Conservation (phyloP, 2,329 filamentous ascomycete genomes). For the Colletotrichum sp. region DNA sequence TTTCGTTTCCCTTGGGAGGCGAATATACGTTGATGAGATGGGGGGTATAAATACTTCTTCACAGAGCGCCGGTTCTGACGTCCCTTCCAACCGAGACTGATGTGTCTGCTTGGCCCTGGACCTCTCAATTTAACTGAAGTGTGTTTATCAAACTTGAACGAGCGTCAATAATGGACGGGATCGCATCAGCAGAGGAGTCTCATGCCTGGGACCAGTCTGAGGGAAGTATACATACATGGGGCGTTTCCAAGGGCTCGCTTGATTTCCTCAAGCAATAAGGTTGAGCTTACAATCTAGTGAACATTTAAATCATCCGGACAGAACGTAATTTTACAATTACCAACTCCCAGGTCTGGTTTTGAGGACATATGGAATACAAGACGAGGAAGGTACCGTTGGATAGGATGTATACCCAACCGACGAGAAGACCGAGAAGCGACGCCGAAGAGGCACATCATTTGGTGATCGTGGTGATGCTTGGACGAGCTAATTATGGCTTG, state of each 20-base stretch:
- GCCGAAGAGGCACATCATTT: not conserved
- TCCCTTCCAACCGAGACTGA: fast-evolving
- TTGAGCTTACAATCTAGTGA: no score
- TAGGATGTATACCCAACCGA: not conserved
- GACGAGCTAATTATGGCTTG: fast-evolving
- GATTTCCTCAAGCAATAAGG: not conserved
- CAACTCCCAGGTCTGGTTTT: not conserved
- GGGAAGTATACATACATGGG: fast-evolving
- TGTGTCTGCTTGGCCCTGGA: not conserved
- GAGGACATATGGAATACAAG: not conserved
- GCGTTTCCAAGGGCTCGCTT: not conserved
- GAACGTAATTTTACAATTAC: no score
- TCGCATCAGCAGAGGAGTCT: not conserved
- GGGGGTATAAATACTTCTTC: not conserved
- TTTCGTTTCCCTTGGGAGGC: not conserved
- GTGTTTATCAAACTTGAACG: not conserved
- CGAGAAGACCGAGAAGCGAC: not conserved
- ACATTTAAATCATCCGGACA: no score
- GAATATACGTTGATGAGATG: not conserved
- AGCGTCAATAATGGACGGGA: not conserved
- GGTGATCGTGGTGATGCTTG: fast-evolving
- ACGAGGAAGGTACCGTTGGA: not conserved
- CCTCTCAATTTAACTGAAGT: fast-evolving
- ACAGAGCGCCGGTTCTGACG: fast-evolving
- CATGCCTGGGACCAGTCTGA: not conserved